Percentiles rank a stretch among this genome's conserved stretches.
phyloP scores from a whole-genome alignment of 2,329 filamentous ascomycete genomes.

The Ophiocordyceps camponoti-leonardi region DNA sequence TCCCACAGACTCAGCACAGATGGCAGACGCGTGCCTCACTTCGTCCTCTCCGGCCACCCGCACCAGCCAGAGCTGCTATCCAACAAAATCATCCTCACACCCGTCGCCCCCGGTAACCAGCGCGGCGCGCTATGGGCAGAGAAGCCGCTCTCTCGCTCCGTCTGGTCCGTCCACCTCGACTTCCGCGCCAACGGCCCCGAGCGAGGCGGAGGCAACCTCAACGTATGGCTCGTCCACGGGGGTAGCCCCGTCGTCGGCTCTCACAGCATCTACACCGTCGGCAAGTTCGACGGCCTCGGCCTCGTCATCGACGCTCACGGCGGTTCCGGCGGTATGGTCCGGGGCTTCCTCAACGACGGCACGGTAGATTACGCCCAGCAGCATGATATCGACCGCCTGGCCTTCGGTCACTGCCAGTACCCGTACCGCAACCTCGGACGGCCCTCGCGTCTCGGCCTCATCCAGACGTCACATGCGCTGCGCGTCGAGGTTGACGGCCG shows the following conservation, averaged over 20 bases:
- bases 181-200: slow-evolving; percentile 81
- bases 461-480: slow-evolving; percentile 46
- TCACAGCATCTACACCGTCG: slow-evolving; percentile 68
- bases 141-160: slow-evolving; percentile 37
- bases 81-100: slow-evolving; percentile 84
- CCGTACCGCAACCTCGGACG: slow-evolving; percentile 81
- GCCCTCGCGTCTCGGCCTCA: slow-evolving; percentile 61
- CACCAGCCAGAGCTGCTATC: slow-evolving; percentile 50
- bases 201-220: slow-evolving; percentile 71
- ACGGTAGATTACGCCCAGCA: slow-evolving; percentile 61
- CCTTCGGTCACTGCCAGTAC: slow-evolving; percentile 87
- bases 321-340: slow-evolving; percentile 59
- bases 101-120: slow-evolving; percentile 70
- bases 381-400: slow-evolving; percentile 62
- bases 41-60: slow-evolving; percentile 35
- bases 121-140: slow-evolving; percentile 73
- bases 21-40: slow-evolving; percentile 29
- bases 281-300: slow-evolving; percentile 77
- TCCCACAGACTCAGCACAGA: not conserved
- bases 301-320: slow-evolving; percentile 75
- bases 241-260: slow-evolving; percentile 48
- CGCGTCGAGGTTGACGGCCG: slow-evolving; percentile 66
- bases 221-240: slow-evolving; percentile 75
- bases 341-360: slow-evolving; percentile 90
- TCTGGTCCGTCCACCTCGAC: slow-evolving; percentile 72